Evolutionary conservation across 129 eudicot species (phyloP).

Genomic region (Deinandra increscens): DNA sequence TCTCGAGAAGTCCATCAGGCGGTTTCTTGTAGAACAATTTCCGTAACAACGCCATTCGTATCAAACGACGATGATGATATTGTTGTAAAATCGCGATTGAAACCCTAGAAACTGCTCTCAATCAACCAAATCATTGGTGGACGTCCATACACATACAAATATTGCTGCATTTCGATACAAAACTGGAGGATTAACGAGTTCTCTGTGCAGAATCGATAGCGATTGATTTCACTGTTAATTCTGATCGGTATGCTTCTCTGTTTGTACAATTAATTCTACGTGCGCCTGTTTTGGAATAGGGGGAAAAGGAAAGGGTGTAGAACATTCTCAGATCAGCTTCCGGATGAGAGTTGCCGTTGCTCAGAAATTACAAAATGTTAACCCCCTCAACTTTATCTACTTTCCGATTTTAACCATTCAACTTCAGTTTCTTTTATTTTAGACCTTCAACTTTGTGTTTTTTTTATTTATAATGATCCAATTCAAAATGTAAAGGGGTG

Average conservation of each 20-base stretch:
- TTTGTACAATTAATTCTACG: background rate
- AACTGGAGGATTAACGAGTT: slow-evolving; percentile 22
- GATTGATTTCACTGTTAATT: slow-evolving; percentile 18
- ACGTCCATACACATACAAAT: slow-evolving; percentile 3
- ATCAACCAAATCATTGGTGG: slow-evolving; percentile 24
- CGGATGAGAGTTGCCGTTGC: slow-evolving; percentile 29
- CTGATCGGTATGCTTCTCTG: slow-evolving; percentile 5
- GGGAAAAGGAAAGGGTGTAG: slow-evolving; percentile 17
- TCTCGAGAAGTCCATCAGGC: slow-evolving; percentile 90
- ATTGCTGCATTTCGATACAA: slow-evolving; percentile 22
- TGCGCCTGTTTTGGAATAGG: background rate
- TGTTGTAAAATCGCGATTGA: slow-evolving; percentile 21
- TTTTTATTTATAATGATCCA: too few species aligned
- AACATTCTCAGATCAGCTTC: slow-evolving; percentile 30
- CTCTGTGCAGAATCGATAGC: slow-evolving; percentile 2
- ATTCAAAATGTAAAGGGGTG: too few species aligned
- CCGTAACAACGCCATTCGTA: slow-evolving; percentile 60
- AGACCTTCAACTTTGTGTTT: background rate
- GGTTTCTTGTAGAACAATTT: slow-evolving; percentile 73
- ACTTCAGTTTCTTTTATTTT: background rate
- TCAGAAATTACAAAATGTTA: slow-evolving; percentile 6
- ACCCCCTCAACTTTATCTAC: slow-evolving; percentile 1
- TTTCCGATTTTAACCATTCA: background rate
- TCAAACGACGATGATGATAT: slow-evolving; percentile 22
- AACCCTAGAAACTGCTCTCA: slow-evolving; percentile 29